Conservation (phyloP, 331 rosid genomes). For the Malus hybrid region DNA sequence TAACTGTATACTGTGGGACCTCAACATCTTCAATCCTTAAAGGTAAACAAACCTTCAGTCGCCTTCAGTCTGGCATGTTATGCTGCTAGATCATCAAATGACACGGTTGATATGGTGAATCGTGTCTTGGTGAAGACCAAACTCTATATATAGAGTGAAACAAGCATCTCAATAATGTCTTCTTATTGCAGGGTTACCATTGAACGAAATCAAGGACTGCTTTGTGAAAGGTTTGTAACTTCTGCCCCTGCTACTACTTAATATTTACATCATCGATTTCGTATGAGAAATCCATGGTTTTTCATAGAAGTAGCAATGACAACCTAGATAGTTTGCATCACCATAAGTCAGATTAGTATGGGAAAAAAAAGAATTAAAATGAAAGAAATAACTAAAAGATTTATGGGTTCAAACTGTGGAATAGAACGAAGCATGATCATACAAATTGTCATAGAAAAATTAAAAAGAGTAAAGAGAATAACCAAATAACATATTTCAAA, state of each 20-base stretch:
- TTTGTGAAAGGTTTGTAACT: constrained; percentile 66
- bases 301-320: neutral
- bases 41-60: constrained; percentile 29
- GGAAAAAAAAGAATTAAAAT: neutral
- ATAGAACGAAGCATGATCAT: neutral
- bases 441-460: neutral
- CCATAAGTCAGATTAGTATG: neutral
- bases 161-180: constrained; percentile 10
- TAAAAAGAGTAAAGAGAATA: no score
- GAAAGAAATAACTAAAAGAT: neutral
- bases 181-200: constrained; percentile 37
- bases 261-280: neutral
- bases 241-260: neutral
- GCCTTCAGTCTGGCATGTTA: neutral
- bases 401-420: neutral
- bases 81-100: neutral
- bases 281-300: neutral
- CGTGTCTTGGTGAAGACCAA: neutral
- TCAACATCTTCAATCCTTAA: constrained; percentile 60
- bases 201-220: constrained; percentile 48
- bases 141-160: neutral
- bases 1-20: constrained; percentile 64
- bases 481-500: no score
- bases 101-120: neutral
- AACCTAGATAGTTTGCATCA: neutral